Conservation (phyloP, 345 rosid genomes). For the Ceriops zippeliana region DNA sequence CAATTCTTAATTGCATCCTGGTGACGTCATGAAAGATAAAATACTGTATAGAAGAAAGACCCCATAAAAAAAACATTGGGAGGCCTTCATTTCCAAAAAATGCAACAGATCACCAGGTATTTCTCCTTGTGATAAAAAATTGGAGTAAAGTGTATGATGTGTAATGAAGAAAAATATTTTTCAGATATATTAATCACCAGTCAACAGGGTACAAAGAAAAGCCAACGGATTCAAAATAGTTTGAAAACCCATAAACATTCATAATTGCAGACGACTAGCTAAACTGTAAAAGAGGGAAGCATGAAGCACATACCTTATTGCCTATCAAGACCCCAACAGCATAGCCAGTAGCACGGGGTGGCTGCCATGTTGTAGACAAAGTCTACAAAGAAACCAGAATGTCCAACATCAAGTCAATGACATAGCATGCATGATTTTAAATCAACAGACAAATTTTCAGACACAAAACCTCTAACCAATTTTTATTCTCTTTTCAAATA, state of each 20-base stretch:
- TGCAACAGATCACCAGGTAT: no score
- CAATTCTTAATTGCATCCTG: no score
- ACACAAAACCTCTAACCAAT: no score
- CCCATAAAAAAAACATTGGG: no score
- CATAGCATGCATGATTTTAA: background rate
- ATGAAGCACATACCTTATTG: constrained; percentile 54
- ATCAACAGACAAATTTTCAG: background rate
- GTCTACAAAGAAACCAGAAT: constrained; percentile 39
- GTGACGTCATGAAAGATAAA: no score
- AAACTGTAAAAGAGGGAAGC: constrained; percentile 1
- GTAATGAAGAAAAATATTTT: no score
- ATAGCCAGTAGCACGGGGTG: constrained; percentile 43
- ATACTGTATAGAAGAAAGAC: no score
- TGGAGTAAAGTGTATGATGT: no score
- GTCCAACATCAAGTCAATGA: background rate
- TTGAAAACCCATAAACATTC: background rate
- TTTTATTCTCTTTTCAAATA: no score
- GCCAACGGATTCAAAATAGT: background rate
- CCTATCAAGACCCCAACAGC: constrained; percentile 74
- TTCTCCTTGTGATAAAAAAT: no score
- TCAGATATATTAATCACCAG: no score
- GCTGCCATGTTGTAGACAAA: constrained; percentile 51
- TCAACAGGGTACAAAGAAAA: background rate
- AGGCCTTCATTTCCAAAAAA: no score
- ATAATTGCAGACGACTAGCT: background rate